Base-by-base conservation (phyloP, 495 filamentous ascomycete species). In the Diplogelasinospora grovesii region DNA sequence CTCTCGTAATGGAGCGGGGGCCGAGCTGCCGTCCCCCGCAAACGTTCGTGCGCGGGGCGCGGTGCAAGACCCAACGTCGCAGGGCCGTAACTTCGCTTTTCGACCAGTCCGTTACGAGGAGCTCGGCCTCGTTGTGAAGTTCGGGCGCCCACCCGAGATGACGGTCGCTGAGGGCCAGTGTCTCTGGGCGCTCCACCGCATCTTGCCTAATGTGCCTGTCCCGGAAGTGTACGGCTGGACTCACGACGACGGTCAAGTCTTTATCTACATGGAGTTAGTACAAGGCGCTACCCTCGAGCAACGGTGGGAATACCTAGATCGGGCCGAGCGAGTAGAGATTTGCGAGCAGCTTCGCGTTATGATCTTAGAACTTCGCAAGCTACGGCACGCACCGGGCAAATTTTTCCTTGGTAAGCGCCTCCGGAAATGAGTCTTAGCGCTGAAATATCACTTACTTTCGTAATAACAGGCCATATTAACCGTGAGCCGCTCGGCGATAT, bases 221-320 rank as follows among this genome's bases (percentile, higher is more conserved):
- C 69, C 69, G 2, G 68, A 76, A 39, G 43, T 73, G 16, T 73
- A 65, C 52, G 65, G 67, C 5, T 74, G 67, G 66, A 54, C 56
- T 16, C 53, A 60, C 21, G 68, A 72, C 40, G 50, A 52, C 8
- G 48, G 56, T 18, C 50, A 61, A 35, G 53, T 59, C 1, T 74
- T 73, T 44, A 65, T 71, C 25, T 71, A 71, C 36, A 71, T 73
- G 68, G 56, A 76, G 43, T 45, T 64, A 19, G 60, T 73, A 14
- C 22, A 53, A 35, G 69, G 69, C 24, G 52, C 43, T 11, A 63
- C 60, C n/a, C 31, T 73, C 19, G 34, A 57, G 10, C 50, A 65
- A 26, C 36, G 49, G 7, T 72, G 66, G 68, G 49, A 53, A 23
- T 22, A 33, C 35, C 54, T 71, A 16, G 40, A 40, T 43, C 28